Conservation (phyloP, 208 protist genomes). For the Wallacemonas sp. region DNA sequence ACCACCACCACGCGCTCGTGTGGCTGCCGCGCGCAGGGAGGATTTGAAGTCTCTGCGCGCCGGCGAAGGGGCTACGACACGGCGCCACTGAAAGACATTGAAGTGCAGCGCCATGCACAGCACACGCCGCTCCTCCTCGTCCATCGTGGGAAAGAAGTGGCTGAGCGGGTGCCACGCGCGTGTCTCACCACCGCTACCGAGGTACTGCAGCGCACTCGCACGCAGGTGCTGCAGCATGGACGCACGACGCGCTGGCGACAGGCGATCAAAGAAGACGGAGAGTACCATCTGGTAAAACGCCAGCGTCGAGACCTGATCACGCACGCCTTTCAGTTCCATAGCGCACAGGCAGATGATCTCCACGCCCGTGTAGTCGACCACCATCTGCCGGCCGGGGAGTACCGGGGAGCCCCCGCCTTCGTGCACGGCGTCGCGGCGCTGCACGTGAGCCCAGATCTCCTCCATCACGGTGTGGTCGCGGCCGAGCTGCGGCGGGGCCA, state of each 20-base stretch:
- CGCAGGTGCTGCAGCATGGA: not conserved
- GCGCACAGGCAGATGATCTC: not conserved
- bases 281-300: not conserved
- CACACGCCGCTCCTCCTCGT: not conserved
- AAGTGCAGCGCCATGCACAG: constrained; percentile 11
- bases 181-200: not conserved
- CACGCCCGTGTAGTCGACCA: constrained; percentile 9
- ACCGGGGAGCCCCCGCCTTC: not conserved
- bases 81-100: constrained; percentile 15
- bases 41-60: not conserved
- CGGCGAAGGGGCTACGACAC: not conserved
- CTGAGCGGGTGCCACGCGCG: constrained; percentile 5
- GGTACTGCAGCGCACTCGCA: constrained; percentile 7
- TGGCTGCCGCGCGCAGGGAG: not conserved
- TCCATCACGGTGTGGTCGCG: not conserved
- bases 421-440: not conserved
- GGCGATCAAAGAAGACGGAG: constrained; percentile 1
- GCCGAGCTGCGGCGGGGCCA: not conserved
- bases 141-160: constrained; percentile 14
- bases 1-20: not conserved
- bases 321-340: not conserved
- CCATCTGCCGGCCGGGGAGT: not conserved
- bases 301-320: not conserved
- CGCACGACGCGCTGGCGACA: not conserved
- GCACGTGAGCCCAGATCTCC: constrained; percentile 1